Conservation (phyloP, 176 grass and related monocot genomes). For the Raddia guianensis region DNA sequence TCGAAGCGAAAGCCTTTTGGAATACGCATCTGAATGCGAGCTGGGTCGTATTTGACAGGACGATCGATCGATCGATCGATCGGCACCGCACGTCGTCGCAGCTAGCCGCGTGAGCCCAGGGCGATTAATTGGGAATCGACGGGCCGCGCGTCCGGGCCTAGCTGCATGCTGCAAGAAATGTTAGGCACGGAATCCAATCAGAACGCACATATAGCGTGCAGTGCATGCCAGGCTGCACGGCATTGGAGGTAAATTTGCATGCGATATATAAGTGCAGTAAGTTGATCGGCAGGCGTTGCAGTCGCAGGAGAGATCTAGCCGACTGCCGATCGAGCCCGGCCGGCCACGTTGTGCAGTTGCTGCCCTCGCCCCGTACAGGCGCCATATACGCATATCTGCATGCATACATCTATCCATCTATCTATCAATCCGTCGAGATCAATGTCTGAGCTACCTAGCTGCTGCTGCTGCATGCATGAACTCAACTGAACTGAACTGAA, state of each 20-base stretch:
- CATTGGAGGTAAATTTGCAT: conserved; percentile 30
- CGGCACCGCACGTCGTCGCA: neutral
- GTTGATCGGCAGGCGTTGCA: too few relatives aligned
- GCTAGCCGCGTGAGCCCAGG: neutral
- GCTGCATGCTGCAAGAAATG: conserved; percentile 29
- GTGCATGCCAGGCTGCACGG: conserved; percentile 1
- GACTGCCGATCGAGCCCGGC: too few relatives aligned
- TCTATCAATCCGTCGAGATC: neutral
- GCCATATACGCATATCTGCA: neutral
- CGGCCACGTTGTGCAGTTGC: neutral
- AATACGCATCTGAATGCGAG: neutral
- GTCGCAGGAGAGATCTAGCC: too few relatives aligned
- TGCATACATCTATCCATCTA: neutral
- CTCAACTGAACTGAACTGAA: conserved; percentile 21
- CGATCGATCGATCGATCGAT: neutral
- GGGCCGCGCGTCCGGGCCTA: conserved; percentile 16
- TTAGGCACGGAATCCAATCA: conserved; percentile 46
- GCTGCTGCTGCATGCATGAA: too few relatives aligned
- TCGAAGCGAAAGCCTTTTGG: neutral
- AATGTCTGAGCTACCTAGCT: too few relatives aligned
- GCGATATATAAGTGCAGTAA: too few relatives aligned
- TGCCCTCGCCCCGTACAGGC: neutral
- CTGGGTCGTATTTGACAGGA: neutral
- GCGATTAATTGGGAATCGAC: conserved; percentile 42
- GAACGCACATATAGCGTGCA: neutral